Evolutionary conservation across 2,329 filamentous ascomycete species (phyloP).

Genomic region (Rugonectria rugulosa): DNA sequence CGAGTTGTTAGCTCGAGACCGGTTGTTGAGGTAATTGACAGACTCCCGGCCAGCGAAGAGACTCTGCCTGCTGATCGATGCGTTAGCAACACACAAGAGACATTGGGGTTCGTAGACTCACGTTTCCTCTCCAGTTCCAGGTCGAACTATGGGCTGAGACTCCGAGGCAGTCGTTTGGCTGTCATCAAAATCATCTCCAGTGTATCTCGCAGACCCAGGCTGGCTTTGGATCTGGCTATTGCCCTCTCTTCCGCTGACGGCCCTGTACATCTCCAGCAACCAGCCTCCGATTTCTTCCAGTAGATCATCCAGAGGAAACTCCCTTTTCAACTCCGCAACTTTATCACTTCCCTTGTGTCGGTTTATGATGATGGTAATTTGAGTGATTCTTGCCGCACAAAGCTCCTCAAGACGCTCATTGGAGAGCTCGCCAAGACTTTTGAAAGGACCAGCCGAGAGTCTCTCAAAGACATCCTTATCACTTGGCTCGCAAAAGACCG

Average conservation of each 20-base stretch:
- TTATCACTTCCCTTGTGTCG: slow-evolving; percentile 16
- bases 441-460: slow-evolving; percentile 37
- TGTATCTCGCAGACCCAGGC: slow-evolving; percentile 4
- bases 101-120: slow-evolving; percentile 8
- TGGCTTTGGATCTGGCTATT: background rate
- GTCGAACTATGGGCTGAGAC: slow-evolving; percentile 37
- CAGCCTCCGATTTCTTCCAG: slow-evolving; percentile 28
- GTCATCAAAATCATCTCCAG: slow-evolving; percentile 21
- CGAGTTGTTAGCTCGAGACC: slow-evolving; percentile 3
- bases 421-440: slow-evolving; percentile 30
- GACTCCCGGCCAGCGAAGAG: slow-evolving; percentile 31
- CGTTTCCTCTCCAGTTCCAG: slow-evolving; percentile 24
- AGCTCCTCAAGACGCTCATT: slow-evolving; percentile 27
- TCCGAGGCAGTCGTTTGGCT: slow-evolving; percentile 32
- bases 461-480: slow-evolving; percentile 16
- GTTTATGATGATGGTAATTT: slow-evolving; percentile 21
- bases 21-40: slow-evolving; percentile 27
- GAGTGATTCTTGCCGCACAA: slow-evolving; percentile 33
- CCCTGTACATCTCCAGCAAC: slow-evolving; percentile 27
- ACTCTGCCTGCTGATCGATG: slow-evolving; percentile 20
- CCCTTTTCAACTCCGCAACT: slow-evolving; percentile 21
- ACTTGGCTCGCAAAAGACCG: slow-evolving; percentile 41
- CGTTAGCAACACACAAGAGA: slow-evolving; percentile 6
- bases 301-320: slow-evolving; percentile 30
- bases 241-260: slow-evolving; percentile 5